Evolutionary conservation across 495 filamentous ascomycete species (phyloP), one percentile per base, ranked within the genome.

Genomic region (Annulohypoxylon moriforme): DNA sequence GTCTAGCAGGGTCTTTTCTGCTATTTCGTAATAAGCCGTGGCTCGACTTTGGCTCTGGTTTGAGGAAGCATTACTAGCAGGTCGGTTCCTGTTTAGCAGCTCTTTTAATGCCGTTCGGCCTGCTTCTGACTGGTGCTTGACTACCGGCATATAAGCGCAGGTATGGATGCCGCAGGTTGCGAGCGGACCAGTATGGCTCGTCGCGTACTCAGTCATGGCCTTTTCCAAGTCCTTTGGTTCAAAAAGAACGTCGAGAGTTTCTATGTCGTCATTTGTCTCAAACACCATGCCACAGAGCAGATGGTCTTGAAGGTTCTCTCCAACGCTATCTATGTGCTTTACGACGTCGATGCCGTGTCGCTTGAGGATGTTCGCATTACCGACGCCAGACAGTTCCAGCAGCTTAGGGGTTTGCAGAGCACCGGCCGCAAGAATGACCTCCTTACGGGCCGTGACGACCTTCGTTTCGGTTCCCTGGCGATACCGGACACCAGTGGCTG

Each of bases 181-280:
- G 24, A 83, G 79, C 9, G 77, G 59, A 9, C 68, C 76, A 25
- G 67, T 66, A 1, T 52, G 50, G 11, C 31, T 34, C 7, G 76
- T 47, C 24, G 55, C 42, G 29, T 69, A 76, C 40, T 64, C 71
- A 2, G 60, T 7, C 46, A 67, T 67, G 40, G 74, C 75, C 33
- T 69, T 46, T 20, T 83, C 84, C n/a, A 87, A 83, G 7, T 89
- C 88, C 61, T 89, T 87, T 18, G 91, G 86, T 20, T 91, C 89
- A 25, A 88, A 86, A 33, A 94, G 79, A 80, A 92, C 91, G 69
- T 94, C 90, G 40, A 91, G 89, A 9, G 92, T 92, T 72, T 94
- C 91, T 3, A 87, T 67, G 14, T 56, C 18, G 9, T 81, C 78
- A 3, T 71, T 70, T n/a, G 82, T 78, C 50, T 84, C 79, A 42